These are phyloP conservation scores for Eimeria maxima DNA, from an alignment of 169 alveolate species.

Conservation along the genomic window DNA sequence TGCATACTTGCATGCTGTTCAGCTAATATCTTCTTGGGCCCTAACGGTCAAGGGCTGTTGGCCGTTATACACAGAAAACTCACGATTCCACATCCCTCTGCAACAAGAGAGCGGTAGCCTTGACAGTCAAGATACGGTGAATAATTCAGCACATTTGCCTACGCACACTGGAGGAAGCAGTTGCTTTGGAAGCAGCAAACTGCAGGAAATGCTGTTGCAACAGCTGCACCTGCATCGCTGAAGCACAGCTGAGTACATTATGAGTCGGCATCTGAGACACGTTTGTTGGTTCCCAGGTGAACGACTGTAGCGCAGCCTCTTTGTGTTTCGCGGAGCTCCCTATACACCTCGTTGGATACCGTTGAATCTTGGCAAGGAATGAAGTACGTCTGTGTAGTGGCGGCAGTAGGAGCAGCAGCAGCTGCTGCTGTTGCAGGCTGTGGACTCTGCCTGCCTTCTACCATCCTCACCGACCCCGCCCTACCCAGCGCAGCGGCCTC, in stretches of 20 bases:
- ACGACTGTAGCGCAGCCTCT: conserved; percentile 64
- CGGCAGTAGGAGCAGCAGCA: not conserved
- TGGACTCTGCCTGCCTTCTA: not conserved
- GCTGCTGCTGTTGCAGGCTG: conserved; percentile 1
- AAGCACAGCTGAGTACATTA: not conserved
- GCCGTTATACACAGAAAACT: too few relatives aligned
- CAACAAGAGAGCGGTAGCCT: too few relatives aligned
- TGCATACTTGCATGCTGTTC: too few relatives aligned
- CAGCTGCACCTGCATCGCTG: not conserved
- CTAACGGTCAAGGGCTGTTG: too few relatives aligned
- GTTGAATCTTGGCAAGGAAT: conserved; percentile 74
- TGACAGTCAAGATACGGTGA: too few relatives aligned
- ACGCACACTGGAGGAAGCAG: too few relatives aligned
- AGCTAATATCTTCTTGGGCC: too few relatives aligned
- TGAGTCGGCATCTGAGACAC: not conserved
- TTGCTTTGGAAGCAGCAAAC: too few relatives aligned
- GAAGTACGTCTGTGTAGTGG: conserved; percentile 6
- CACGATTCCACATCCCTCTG: too few relatives aligned
- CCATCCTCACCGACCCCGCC: not conserved
- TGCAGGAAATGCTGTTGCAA: not conserved
- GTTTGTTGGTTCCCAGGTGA: conserved; percentile 44
- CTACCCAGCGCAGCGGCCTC: not conserved
- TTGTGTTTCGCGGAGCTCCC: conserved; percentile 75
- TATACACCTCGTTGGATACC: conserved; percentile 57
- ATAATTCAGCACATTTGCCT: too few relatives aligned